Percentiles rank a stretch among this genome's conserved stretches.
phyloP scores from a whole-genome alignment of 2,329 filamentous ascomycete species.

The Colletotrichum abscissum region DNA sequence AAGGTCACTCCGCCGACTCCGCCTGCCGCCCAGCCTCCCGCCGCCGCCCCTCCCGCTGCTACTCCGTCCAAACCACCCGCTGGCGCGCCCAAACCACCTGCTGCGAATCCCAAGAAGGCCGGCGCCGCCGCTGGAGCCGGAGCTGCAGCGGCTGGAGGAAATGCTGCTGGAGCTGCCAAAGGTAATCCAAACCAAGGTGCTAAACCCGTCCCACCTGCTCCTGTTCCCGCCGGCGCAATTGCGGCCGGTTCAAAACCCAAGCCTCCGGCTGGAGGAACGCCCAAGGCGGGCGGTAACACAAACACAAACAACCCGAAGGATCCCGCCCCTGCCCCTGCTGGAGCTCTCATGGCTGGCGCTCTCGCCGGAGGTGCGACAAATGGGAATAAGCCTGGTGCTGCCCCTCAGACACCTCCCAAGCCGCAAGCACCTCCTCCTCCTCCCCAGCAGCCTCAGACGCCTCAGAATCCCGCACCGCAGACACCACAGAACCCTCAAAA shows the following conservation, averaged over 20 bases:
- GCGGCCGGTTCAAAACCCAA: neutral
- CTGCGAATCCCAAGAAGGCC: conserved; percentile 17
- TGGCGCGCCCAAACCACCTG: neutral
- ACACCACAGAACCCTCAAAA: neutral
- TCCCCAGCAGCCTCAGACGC: neutral
- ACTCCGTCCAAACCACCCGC: neutral
- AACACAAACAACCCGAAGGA: neutral
- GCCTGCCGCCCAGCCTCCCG: neutral
- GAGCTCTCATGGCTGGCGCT: conserved; percentile 24
- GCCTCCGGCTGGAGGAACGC: neutral
- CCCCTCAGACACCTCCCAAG: neutral
- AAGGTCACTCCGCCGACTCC: neutral
- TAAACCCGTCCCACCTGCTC: conserved; percentile 15
- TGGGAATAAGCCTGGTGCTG: neutral
- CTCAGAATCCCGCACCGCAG: conserved; percentile 1
- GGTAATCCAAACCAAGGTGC: conserved; percentile 15
- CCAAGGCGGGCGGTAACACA: neutral
- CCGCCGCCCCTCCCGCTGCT: neutral
- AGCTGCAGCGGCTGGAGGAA: conserved; percentile 6
- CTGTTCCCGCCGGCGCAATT: neutral
- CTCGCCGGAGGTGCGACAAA: conserved; percentile 5
- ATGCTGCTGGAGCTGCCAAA: conserved; percentile 3
- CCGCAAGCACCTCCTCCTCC: neutral
- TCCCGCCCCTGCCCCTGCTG: conserved; percentile 10
- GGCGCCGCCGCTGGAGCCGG: neutral